Evolutionary conservation across 208 protist genomes (phyloP).

Genomic region (Blastocrithidia nonstop): DNA sequence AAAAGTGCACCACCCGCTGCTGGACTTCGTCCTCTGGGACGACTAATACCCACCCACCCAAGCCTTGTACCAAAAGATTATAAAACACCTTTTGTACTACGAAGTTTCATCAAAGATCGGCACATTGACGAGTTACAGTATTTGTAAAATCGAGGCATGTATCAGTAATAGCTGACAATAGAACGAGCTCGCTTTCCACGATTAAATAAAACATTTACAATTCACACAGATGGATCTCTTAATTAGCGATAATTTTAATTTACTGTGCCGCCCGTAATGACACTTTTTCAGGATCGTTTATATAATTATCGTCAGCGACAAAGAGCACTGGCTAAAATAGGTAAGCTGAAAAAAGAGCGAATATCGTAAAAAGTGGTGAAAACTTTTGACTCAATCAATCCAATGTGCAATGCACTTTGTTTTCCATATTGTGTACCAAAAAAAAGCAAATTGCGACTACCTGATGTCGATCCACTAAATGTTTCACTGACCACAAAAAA

Average conservation of each 20-base stretch:
- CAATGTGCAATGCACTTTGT: conserved; percentile 58
- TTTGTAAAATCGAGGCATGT: conserved; percentile 83
- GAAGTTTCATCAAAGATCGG: conserved; percentile 72
- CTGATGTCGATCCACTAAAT: conserved; percentile 44
- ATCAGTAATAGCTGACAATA: conserved; percentile 75
- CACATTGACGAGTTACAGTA: conserved; percentile 79
- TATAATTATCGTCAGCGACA: conserved; percentile 69
- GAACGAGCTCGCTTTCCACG: conserved; percentile 76
- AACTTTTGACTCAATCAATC: conserved; percentile 35
- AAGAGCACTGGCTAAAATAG: conserved; percentile 67
- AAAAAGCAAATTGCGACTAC: conserved; percentile 40
- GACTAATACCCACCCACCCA: conserved; percentile 30
- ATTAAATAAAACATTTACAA: conserved; percentile 49
- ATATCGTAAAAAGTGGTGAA: conserved; percentile 46
- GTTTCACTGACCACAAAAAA: too few relatives aligned
- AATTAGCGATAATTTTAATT: conserved; percentile 84
- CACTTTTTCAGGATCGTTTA: conserved; percentile 75
- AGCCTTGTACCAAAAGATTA: conserved; percentile 59
- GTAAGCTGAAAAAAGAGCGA: conserved; percentile 31
- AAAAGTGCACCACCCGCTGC: conserved; percentile 45
- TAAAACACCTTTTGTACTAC: conserved; percentile 77
- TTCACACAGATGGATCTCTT: conserved; percentile 79
- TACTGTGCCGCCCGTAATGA: conserved; percentile 60
- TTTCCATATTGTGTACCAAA: conserved; percentile 83
- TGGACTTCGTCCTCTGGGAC: conserved; percentile 45